A percentile compares a stretch with the other conserved stretches of the same genome.
Evolutionary conservation across 2,329 filamentous ascomycete species (phyloP).

Genomic region (Ceratocystis harringtonii): DNA sequence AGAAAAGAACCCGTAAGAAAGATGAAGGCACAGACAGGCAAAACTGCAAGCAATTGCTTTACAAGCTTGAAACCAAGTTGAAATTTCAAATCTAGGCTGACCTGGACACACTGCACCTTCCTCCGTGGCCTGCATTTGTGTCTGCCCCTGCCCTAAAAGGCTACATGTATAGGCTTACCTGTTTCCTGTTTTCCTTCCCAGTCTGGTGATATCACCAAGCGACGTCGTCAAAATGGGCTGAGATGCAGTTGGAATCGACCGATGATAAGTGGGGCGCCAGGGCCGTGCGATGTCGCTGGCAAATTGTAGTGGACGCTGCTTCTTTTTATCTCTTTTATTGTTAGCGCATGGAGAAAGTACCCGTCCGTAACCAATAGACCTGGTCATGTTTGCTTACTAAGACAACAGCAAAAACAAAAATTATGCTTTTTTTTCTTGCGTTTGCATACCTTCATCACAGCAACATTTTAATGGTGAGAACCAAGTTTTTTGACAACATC

Average conservation of each 20-base stretch:
- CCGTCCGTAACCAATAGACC: neutral
- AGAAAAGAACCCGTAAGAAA: neutral
- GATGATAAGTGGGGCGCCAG: conserved; percentile 15
- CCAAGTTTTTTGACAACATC: neutral
- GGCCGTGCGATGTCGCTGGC: conserved; percentile 13
- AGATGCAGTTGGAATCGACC: conserved; percentile 17
- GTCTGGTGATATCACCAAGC: conserved; percentile 15
- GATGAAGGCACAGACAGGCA: neutral
- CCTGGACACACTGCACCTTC: neutral
- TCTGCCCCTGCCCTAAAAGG: neutral
- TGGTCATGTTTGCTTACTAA: neutral
- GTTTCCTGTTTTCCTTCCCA: neutral
- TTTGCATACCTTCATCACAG: neutral
- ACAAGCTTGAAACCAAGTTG: neutral
- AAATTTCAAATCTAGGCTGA: neutral
- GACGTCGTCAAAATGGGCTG: conserved; percentile 18
- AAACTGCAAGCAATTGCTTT: neutral
- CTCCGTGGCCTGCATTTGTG: neutral
- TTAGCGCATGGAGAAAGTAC: neutral
- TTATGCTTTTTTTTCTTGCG: neutral
- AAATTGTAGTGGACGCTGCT: conserved; percentile 10
- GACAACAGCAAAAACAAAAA: neutral
- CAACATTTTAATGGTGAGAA: neutral
- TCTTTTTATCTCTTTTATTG: neutral
- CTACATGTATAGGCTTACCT: conserved; percentile 1